Evolutionary conservation across 2,329 filamentous ascomycete species (phyloP).

Genomic region (Fusarium sp.): DNA sequence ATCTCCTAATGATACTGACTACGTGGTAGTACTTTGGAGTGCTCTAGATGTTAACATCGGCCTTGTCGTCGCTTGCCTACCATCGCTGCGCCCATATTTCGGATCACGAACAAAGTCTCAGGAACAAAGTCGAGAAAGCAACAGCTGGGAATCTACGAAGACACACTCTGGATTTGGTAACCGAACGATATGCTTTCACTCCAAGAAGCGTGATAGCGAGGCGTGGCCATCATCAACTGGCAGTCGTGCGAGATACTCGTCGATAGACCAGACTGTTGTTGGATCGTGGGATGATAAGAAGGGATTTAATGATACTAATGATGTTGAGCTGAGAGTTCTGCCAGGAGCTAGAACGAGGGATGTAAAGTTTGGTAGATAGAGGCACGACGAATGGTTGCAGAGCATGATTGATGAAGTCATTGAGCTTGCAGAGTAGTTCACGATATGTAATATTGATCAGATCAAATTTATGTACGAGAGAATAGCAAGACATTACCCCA

Average conservation of each 20-base stretch:
- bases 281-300: neutral
- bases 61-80: conserved; percentile 28
- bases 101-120: neutral
- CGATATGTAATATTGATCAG: neutral
- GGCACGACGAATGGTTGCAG: accelerated
- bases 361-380: neutral
- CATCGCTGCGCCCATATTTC: conserved; percentile 33
- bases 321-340: neutral
- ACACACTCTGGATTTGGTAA: neutral
- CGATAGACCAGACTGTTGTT: neutral
- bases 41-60: conserved; percentile 25
- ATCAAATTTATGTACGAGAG: neutral
- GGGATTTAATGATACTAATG: neutral
- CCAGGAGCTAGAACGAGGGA: neutral
- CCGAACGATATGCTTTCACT: neutral
- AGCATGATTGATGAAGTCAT: accelerated
- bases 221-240: neutral
- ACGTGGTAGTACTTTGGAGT: conserved; percentile 19
- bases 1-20: accelerated
- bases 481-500: neutral
- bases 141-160: neutral
- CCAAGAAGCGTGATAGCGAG: neutral
- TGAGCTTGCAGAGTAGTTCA: neutral
- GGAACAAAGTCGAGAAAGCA: neutral
- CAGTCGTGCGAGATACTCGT: neutral